Base-by-base conservation (phyloP, 805 yeast species). In the Zygosaccharomyces bailii region DNA sequence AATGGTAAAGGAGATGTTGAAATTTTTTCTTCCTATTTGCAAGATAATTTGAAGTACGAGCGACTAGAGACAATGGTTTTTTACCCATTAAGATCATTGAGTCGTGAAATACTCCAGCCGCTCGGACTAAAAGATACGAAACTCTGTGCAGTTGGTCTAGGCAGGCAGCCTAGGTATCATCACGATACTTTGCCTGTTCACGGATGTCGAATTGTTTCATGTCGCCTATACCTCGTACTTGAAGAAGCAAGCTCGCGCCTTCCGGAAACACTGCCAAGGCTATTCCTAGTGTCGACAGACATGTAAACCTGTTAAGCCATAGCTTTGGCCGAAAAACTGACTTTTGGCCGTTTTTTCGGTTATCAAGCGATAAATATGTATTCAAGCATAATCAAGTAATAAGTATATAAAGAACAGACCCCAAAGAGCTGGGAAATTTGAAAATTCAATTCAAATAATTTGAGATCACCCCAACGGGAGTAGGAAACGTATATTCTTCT, bases 1-100 rank as follows among this genome's bases (percentile, higher is more conserved):
- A 39, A 33, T 20, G 47, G 48, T 8, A 37, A 33, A 9, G 55
- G 54, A 11, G 56, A 50, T 21, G 52, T 58, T 38, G 61, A 58
- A 33, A 33, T 57, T 7, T 59, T 57, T 35, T 52, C 56, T 4
- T 38, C 53, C 4, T 18, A 24, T 8, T 29, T 42, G 18, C 40
- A 24, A 11, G 54, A 51, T 36, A 54, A 54, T 39, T 31, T 51
- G 6, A 42, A 39, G 16, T 32, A 38, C 10, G 48, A 45, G 9
- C 33, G 18, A 35, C 13, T 16, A 18, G 34, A 35, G 1, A 8
- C 33, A 23, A 18, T 27, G 13, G 33, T 36, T 4, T 45, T 43
- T 13, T 41, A 47, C 25, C 54, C 55, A 8, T 32, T 50, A 10
- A 46, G 29, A 17, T 43, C 49, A 4, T 33, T 36, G 8, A 38